These are phyloP conservation scores for Phytophthora aleatoria DNA, from an alignment of 352 stramenopile genomes.

Conservation along the genomic window DNA sequence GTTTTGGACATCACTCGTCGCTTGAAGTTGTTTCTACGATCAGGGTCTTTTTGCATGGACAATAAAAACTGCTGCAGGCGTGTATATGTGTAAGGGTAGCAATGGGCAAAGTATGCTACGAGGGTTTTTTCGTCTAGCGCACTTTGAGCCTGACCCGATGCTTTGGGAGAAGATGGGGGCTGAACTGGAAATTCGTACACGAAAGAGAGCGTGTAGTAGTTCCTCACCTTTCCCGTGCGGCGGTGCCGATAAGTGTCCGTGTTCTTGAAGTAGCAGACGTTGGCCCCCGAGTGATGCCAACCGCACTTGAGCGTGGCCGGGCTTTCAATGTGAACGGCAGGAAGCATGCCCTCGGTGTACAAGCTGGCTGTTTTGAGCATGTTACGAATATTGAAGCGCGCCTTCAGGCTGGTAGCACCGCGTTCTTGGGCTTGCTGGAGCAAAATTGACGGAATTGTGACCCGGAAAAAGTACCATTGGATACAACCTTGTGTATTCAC, in stretches of 20 bases:
- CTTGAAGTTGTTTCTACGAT: conserved; percentile 52
- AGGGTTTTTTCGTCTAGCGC: conserved; percentile 28
- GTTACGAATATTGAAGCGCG: conserved; percentile 89
- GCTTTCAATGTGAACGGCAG: conserved; percentile 61
- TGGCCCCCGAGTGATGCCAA: conserved; percentile 71
- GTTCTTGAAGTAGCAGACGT: conserved; percentile 89
- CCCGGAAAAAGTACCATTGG: conserved; percentile 91
- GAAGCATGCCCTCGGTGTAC: conserved; percentile 91
- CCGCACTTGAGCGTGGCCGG: conserved; percentile 32
- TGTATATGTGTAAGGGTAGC: conserved; percentile 88
- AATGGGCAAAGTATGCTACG: conserved; percentile 81
- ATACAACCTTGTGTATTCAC: conserved; percentile 78
- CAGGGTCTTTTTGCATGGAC: conserved; percentile 57
- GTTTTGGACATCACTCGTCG: conserved; percentile 80
- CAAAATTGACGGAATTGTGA: conserved; percentile 29
- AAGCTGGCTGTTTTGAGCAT: conserved; percentile 86
- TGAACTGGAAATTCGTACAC: conserved; percentile 61
- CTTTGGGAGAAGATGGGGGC: conserved; percentile 2
- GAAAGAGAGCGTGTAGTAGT: conserved; percentile 83
- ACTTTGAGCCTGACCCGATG: too few relatives aligned
- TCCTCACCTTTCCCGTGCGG: conserved; percentile 48
- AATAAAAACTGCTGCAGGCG: conserved; percentile 62
- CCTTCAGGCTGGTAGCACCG: conserved; percentile 30
- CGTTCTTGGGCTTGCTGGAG: conserved; percentile 21
- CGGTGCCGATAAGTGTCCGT: conserved; percentile 64